Conservation (phyloP, 2,329 filamentous ascomycete genomes). For the Didymella arachidicola region DNA sequence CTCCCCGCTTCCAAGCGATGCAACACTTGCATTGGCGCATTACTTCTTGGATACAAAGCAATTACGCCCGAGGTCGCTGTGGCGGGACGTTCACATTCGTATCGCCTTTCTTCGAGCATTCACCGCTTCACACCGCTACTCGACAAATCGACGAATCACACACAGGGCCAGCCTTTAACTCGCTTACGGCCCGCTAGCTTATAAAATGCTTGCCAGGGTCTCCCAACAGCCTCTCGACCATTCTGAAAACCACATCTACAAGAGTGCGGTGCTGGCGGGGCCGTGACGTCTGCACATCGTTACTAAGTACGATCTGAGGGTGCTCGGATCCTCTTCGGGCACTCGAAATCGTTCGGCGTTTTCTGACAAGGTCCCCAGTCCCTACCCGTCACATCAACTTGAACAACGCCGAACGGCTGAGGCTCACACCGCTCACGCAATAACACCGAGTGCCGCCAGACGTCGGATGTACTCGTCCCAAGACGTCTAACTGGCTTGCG, state of each 20-base stretch:
- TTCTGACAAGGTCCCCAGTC: conserved; percentile 15
- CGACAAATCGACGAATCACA: conserved; percentile 6
- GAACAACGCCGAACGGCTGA: conserved; percentile 9
- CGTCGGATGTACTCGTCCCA: neutral
- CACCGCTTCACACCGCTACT: conserved; percentile 23
- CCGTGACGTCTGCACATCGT: conserved; percentile 19
- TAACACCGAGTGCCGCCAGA: neutral
- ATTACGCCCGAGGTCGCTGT: conserved; percentile 4
- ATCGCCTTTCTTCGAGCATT: conserved; percentile 7
- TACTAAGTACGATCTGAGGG: conserved; percentile 1
- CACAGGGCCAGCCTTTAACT: neutral
- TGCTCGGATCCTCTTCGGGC: conserved; percentile 15
- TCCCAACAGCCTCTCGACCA: conserved; percentile 13
- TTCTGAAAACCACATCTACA: neutral
- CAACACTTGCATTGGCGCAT: neutral
- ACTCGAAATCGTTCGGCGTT: conserved; percentile 16
- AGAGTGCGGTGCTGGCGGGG: conserved; percentile 7
- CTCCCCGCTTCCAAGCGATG: neutral
- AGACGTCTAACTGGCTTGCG: conserved; percentile 2
- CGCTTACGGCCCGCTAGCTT: conserved; percentile 22
- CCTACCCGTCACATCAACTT: neutral
- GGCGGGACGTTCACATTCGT: conserved; percentile 1
- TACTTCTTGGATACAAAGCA: neutral
- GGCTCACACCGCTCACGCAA: conserved; percentile 20
- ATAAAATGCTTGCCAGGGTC: conserved; percentile 13